These are phyloP conservation scores for Curvularia sp. DNA, from an alignment of 2,329 filamentous ascomycete species.

Conservation along the genomic window DNA sequence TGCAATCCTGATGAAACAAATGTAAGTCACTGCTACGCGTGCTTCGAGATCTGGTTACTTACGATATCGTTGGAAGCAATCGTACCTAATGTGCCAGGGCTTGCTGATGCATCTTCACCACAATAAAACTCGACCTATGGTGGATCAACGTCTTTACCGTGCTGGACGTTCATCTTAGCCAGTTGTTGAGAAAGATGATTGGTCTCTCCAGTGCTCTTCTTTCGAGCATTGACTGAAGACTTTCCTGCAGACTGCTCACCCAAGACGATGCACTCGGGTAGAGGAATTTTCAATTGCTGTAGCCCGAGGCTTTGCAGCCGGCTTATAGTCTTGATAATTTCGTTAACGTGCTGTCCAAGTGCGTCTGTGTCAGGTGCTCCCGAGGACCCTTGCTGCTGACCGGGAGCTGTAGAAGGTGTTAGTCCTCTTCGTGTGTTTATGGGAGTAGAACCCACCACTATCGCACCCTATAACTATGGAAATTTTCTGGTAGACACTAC, in stretches of 20 bases:
- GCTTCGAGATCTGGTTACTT: conserved; percentile 5
- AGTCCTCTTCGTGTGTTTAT: too few species aligned
- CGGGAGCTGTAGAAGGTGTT: too few species aligned
- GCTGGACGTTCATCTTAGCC: conserved; percentile 5
- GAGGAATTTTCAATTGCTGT: conserved; percentile 67
- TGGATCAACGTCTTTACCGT: conserved; percentile 10
- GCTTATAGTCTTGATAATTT: conserved; percentile 69
- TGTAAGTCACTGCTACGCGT: neutral
- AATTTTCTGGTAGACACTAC: too few species aligned
- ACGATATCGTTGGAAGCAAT: conserved; percentile 28
- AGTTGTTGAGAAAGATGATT: conserved; percentile 14
- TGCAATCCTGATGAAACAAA: conserved; percentile 23
- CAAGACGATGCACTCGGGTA: conserved; percentile 82
- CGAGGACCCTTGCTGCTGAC: neutral
- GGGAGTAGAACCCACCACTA: neutral
- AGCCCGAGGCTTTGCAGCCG: conserved; percentile 73
- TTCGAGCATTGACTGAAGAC: conserved; percentile 57
- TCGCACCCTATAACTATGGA: too few species aligned
- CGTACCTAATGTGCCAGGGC: conserved; percentile 3
- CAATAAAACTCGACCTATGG: conserved; percentile 30
- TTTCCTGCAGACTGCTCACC: conserved; percentile 89
- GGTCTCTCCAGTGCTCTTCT: neutral
- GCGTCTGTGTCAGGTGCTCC: conserved; percentile 19
- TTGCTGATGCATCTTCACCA: conserved; percentile 24
- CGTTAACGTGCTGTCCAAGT: conserved; percentile 68